A percentile compares a stretch with the other conserved stretches of the same genome.
phyloP scores from a whole-genome alignment of 208 protist genomes.

The Wallacemonas sp. region DNA sequence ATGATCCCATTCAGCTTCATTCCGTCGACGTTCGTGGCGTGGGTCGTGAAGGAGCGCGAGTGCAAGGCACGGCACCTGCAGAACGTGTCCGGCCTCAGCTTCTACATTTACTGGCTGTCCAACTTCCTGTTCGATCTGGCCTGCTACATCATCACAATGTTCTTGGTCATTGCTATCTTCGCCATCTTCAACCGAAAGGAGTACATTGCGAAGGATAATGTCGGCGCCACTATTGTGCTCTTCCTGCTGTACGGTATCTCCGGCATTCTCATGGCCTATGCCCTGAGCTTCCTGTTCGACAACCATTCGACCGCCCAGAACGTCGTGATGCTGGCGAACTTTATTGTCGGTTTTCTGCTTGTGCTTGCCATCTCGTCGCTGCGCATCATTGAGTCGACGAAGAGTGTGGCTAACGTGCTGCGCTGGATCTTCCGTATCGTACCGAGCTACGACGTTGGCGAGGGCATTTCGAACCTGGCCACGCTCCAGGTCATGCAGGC shows the following conservation, averaged over 20 bases:
- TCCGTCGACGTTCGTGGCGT: conserved; percentile 56
- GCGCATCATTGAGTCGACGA: conserved; percentile 18
- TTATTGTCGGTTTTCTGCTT: conserved; percentile 61
- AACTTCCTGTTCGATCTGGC: conserved; percentile 69
- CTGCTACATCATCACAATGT: conserved; percentile 41
- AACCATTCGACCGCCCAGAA: conserved; percentile 61
- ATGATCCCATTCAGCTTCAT: conserved; percentile 76
- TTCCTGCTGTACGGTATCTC: conserved; percentile 57
- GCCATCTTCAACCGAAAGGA: conserved; percentile 40
- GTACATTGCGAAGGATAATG: conserved; percentile 32
- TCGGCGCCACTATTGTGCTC: conserved; percentile 36
- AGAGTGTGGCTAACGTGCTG: conserved; percentile 28
- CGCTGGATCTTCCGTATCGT: conserved; percentile 52
- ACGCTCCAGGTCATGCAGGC: conserved; percentile 8
- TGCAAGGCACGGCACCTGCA: conserved; percentile 57
- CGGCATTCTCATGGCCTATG: conserved; percentile 45
- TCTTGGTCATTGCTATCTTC: conserved; percentile 47
- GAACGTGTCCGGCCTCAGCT: conserved; percentile 48
- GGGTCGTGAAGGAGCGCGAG: conserved; percentile 56
- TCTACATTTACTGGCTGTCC: conserved; percentile 57
- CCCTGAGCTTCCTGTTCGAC: conserved; percentile 48
- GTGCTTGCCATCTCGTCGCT: conserved; percentile 42
- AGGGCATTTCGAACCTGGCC: conserved; percentile 58
- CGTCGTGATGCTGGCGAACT: conserved; percentile 52
- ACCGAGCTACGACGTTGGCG: conserved; percentile 60